Base-by-base conservation (phyloP, 495 filamentous ascomycete genomes). In the Thozetella sp. region DNA sequence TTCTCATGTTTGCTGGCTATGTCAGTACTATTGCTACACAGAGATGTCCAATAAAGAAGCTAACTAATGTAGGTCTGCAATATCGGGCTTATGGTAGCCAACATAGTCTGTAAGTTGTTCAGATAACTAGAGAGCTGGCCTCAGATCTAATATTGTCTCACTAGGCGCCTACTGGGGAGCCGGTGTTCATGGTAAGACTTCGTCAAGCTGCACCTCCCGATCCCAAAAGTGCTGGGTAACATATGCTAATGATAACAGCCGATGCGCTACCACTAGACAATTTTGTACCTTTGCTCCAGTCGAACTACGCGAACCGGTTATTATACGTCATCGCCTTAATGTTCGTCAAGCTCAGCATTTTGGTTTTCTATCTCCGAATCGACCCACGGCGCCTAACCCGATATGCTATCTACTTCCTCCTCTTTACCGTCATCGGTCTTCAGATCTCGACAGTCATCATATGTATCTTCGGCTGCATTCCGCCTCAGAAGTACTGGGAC, bases 261-360 rank as follows among this genome's bases (percentile, higher is more conserved):
- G 30, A 10, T 30, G 25, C 22, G 3, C n/a, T 26, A 22, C 24
- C 51, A 13, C 24, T 54, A 13, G 53, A 30, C 22, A 55, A 55
- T n/a, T 34, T 30, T 30, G 11, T 30, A 37, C 24, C 24, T n/a
- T 26, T 55, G 10, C 34, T 55, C 25, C 24, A 55, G 27, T 30
- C 25, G 3, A 30, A 55, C 19, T 55, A 55, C 53, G 53, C 53
- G 11, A 55, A 55, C 26, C 53, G 53, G 4, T 26, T 55, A 19
- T 22, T 67, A 26, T 64, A 64, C 54, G 61, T 67, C 24, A 59
- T 72, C 46, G 61, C 61, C 56, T 66, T 77, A 54, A 66, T 63
- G 23, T 27, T 69, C 15, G 64, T 64, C 15, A 76, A 78, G 52
- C 52, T 74, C 22, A 67, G 63, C 54, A 68, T 75, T 26, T 67